Evolutionary conservation across 306 rosid species (phyloP).

Genomic region (Ormosia semicastrata): DNA sequence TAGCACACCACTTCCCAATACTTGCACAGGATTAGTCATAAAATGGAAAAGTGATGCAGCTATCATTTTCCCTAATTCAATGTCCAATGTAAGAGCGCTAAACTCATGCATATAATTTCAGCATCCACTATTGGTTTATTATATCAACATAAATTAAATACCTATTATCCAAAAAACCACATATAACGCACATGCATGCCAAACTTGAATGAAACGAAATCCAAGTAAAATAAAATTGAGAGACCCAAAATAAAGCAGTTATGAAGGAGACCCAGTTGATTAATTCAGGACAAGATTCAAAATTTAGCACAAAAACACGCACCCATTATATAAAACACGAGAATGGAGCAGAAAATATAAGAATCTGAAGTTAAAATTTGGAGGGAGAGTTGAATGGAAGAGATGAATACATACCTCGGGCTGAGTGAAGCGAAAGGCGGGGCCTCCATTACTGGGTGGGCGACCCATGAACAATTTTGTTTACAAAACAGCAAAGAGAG

Average conservation of each 20-base stretch:
- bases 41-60: background rate
- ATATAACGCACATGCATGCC: background rate
- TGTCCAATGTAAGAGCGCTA: background rate
- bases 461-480: slow-evolving; percentile 62
- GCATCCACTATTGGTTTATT: background rate
- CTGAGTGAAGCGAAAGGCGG: slow-evolving; percentile 87
- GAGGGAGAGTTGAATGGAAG: background rate
- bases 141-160: background rate
- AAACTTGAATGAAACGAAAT: background rate
- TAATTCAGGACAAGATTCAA: background rate
- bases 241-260: slow-evolving; percentile 4
- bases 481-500: background rate
- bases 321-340: background rate
- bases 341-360: background rate
- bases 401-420: slow-evolving; percentile 57
- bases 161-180: background rate
- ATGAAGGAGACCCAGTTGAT: background rate
- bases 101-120: background rate
- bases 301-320: background rate
- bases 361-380: background rate
- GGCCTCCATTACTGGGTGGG: slow-evolving; percentile 96
- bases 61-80: background rate
- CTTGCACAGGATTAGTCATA: background rate
- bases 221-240: background rate
- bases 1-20: background rate